phyloP scores from a whole-genome alignment of 768 basidiomycete species.

The Symmetrospora coprosmae region DNA sequence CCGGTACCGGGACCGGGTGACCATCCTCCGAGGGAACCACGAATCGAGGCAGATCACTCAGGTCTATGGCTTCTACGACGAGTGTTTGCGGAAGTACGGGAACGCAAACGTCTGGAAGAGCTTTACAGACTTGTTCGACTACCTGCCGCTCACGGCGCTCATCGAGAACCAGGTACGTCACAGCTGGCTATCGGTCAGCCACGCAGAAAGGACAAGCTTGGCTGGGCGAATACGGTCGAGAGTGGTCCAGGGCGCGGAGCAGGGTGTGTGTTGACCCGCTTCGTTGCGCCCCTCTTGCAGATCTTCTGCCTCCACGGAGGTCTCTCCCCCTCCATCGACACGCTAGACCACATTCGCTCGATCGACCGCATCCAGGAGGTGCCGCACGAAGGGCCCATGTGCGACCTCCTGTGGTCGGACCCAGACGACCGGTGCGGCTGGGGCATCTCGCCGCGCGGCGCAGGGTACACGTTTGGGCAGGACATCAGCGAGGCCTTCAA shows the following conservation, averaged over 20 bases:
- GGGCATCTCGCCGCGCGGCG: slow-evolving; percentile 97
- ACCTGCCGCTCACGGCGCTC: slow-evolving; percentile 86
- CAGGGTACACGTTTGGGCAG: slow-evolving; percentile 97
- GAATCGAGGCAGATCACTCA: slow-evolving; percentile 99
- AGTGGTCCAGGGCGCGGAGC: too few species aligned
- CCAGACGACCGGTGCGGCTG: slow-evolving; percentile 98
- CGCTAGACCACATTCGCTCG: slow-evolving; percentile 94
- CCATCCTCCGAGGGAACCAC: slow-evolving; percentile 95
- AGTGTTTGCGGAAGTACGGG: slow-evolving; percentile 97
- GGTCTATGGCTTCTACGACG: slow-evolving; percentile 99
- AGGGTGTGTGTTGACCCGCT: too few species aligned
- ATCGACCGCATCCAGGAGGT: slow-evolving; percentile 99
- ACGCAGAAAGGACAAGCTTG: too few species aligned
- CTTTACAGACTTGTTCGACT: slow-evolving; percentile 98
- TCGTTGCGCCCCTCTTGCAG: neutral
- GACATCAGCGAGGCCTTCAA: slow-evolving; percentile 99
- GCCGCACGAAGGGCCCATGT: slow-evolving; percentile 99
- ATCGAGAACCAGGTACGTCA: slow-evolving; percentile 93
- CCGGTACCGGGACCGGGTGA: slow-evolving; percentile 93
- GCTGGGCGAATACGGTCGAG: too few species aligned
- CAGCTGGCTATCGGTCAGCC: too few species aligned
- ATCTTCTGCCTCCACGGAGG: slow-evolving; percentile 16
- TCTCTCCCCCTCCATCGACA: slow-evolving; percentile 88
- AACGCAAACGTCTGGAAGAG: slow-evolving; percentile 99
- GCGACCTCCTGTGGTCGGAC: slow-evolving; percentile 97